Percentiles rank a stretch among this genome's conserved stretches.
phyloP scores from a whole-genome alignment of 441 rosid species.

The Breynia disticha region DNA sequence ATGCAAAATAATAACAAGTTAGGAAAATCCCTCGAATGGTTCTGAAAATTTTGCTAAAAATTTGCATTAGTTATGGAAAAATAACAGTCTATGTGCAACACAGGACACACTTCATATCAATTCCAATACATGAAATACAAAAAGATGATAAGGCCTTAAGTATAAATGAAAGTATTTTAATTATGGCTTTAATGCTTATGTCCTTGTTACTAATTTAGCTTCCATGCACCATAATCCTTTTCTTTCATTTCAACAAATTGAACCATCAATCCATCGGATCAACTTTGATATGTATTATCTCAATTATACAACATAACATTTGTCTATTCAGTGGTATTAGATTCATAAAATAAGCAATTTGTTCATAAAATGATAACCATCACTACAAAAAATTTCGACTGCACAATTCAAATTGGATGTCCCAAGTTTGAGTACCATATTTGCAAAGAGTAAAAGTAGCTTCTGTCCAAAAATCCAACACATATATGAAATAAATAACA shows the following conservation, averaged over 20 bases:
- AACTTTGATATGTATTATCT: too few relatives aligned
- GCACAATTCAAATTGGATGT: not conserved
- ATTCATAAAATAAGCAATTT: too few relatives aligned
- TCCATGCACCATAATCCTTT: too few relatives aligned
- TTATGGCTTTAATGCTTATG: too few relatives aligned
- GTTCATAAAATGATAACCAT: not conserved
- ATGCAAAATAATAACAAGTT: constrained; percentile 4
- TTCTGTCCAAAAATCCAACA: not conserved
- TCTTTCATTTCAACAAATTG: too few relatives aligned
- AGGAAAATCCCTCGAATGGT: not conserved
- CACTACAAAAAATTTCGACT: not conserved
- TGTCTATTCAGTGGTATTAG: too few relatives aligned
- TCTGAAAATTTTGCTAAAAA: not conserved
- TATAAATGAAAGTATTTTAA: too few relatives aligned
- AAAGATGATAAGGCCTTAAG: not conserved
- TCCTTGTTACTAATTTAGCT: too few relatives aligned
- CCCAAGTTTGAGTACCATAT: not conserved
- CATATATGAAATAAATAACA: too few relatives aligned
- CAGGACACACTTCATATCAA: not conserved
- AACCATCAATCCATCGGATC: too few relatives aligned
- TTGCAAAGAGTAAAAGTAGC: not conserved
- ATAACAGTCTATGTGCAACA: too few relatives aligned
- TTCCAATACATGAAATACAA: not conserved
- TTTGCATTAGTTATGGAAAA: not conserved
- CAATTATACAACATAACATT: too few relatives aligned